Conservation (phyloP, 2,329 filamentous ascomycete genomes). For the Fusarium sp. region DNA sequence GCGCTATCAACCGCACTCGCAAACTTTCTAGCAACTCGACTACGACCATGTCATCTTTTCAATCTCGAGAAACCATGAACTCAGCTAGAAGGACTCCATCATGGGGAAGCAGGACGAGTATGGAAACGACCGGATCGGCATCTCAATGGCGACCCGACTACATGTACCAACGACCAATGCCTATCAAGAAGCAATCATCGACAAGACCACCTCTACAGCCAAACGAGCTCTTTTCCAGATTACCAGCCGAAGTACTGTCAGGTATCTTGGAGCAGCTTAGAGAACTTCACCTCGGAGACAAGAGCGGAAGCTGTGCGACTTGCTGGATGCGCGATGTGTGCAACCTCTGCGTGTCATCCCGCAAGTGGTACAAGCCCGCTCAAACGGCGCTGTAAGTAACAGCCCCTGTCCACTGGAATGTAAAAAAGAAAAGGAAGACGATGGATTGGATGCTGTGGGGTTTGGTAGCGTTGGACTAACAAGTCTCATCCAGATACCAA, state of each 20-base stretch:
- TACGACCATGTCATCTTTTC: slow-evolving; percentile 47
- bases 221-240: slow-evolving; percentile 67
- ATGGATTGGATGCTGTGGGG: background rate
- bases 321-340: slow-evolving; percentile 76
- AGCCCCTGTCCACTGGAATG: slow-evolving; percentile 8
- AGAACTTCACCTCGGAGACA: slow-evolving; percentile 63
- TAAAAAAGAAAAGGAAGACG: background rate
- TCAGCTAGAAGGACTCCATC: slow-evolving; percentile 50
- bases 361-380: slow-evolving; percentile 67
- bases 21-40: slow-evolving; percentile 54
- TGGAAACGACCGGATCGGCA: slow-evolving; percentile 58
- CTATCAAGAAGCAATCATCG: slow-evolving; percentile 37
- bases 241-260: slow-evolving; percentile 72
- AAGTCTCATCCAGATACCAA: slow-evolving; percentile 62
- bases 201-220: slow-evolving; percentile 54
- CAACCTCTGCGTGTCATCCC: slow-evolving; percentile 64
- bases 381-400: slow-evolving; percentile 64
- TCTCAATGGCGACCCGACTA: slow-evolving; percentile 40
- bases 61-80: slow-evolving; percentile 51
- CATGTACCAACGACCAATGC: slow-evolving; percentile 44
- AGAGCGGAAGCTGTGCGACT: slow-evolving; percentile 70
- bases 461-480: slow-evolving; percentile 33
- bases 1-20: slow-evolving; percentile 55
- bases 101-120: slow-evolving; percentile 57
- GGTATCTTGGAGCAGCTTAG: slow-evolving; percentile 70